Evolutionary conservation across 2,329 filamentous ascomycete genomes (phyloP).

Genomic region (Cladosporium sp.): DNA sequence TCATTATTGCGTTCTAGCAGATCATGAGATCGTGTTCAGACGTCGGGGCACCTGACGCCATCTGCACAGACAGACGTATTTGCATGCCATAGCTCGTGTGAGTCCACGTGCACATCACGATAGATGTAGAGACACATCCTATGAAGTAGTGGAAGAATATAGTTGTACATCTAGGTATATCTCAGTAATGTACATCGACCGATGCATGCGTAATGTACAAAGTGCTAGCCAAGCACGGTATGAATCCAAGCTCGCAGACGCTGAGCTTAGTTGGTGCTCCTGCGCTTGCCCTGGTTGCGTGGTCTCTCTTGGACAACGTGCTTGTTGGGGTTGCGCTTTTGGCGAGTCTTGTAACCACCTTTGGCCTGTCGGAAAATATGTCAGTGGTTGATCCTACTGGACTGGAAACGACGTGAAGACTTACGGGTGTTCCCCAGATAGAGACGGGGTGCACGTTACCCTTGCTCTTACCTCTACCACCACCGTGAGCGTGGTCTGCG

Average conservation of each 20-base stretch:
- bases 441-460: constrained; percentile 92
- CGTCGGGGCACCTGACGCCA: background rate
- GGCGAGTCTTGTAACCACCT: constrained; percentile 86
- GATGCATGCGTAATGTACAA: constrained; percentile 10
- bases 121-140: too few species aligned
- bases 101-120: background rate
- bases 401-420: constrained; percentile 35
- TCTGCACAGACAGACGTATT: background rate
- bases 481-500: constrained; percentile 96
- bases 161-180: constrained; percentile 12
- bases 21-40: background rate
- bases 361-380: constrained; percentile 52
- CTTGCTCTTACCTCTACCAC: constrained; percentile 99
- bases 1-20: background rate
- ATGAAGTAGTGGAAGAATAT: background rate
- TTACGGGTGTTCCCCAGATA: constrained; percentile 92
- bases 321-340: constrained; percentile 84
- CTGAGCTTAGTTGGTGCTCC: constrained; percentile 32
- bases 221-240: background rate
- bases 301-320: constrained; percentile 79
- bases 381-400: background rate
- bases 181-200: constrained; percentile 8
- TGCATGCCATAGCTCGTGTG: background rate
- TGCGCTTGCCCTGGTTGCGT: constrained; percentile 86
- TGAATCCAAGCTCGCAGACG: too few species aligned